phyloP scores from a whole-genome alignment of 176 grass and related monocot genomes.

The Lolium multiflorum region DNA sequence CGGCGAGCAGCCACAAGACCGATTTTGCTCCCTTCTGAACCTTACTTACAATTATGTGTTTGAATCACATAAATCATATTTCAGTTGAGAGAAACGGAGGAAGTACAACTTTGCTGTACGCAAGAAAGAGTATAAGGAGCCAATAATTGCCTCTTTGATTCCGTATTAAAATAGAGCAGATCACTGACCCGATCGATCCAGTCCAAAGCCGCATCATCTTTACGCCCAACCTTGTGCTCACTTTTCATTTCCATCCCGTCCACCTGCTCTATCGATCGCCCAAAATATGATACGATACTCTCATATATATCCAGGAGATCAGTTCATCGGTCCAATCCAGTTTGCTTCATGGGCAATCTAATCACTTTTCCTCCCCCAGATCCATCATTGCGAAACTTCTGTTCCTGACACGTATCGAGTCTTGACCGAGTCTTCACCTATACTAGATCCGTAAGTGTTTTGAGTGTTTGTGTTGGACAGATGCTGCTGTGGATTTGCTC shows the following conservation, averaged over 20 bases:
- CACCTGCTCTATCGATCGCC: background rate
- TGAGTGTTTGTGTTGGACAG: background rate
- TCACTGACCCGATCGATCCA: background rate
- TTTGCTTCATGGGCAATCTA: background rate
- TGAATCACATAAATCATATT: too few species aligned
- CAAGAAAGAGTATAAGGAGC: too few species aligned
- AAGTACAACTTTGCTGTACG: too few species aligned
- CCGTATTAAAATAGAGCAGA: background rate
- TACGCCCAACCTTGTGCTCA: slow-evolving; percentile 2
- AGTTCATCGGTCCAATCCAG: background rate
- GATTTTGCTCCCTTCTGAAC: too few species aligned
- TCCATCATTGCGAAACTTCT: background rate
- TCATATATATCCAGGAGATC: background rate
- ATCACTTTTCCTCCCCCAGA: background rate
- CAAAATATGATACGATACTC: slow-evolving; percentile 2
- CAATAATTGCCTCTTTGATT: too few species aligned
- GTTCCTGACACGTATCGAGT: background rate
- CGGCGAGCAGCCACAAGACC: too few species aligned
- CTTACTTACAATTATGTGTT: too few species aligned
- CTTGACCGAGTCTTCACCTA: background rate
- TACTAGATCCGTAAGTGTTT: background rate
- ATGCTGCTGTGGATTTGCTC: background rate
- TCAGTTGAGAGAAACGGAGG: too few species aligned
- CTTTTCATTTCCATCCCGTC: background rate
- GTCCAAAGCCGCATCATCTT: slow-evolving; percentile 21